Conservation (phyloP, 2,329 filamentous ascomycete species). For the Sporothrix protearum region DNA sequence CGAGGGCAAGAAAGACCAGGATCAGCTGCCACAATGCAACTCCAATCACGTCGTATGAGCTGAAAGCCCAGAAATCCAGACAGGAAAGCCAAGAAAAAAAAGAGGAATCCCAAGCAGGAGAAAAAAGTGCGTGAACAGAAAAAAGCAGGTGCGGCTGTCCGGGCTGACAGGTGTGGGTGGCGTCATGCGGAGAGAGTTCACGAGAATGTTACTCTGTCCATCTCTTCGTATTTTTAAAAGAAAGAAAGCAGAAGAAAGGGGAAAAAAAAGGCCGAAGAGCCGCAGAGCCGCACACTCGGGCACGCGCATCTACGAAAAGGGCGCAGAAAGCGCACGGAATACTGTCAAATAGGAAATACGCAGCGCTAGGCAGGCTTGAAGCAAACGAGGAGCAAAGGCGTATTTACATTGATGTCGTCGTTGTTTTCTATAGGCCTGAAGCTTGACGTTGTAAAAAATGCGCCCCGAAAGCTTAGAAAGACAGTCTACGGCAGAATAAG, state of each 20-base stretch:
- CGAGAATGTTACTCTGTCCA: too few relatives aligned
- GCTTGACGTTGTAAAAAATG: too few relatives aligned
- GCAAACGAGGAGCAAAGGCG: too few relatives aligned
- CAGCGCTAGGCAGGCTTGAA: neutral
- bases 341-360: neutral
- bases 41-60: too few relatives aligned
- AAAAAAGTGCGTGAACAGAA: neutral
- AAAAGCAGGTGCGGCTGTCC: neutral
- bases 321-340: neutral
- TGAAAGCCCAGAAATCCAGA: neutral
- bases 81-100: neutral
- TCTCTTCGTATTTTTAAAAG: too few relatives aligned
- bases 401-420: too few relatives aligned
- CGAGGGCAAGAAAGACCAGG: neutral
- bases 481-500: too few relatives aligned
- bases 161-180: slow-evolving; percentile 4
- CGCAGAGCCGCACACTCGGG: neutral
- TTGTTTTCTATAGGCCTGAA: too few relatives aligned
- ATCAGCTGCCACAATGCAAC: neutral
- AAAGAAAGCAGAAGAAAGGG: neutral
- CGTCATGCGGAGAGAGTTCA: neutral
- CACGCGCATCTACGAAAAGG: neutral
- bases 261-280: neutral
- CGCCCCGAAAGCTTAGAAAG: too few relatives aligned
- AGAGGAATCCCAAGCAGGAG: neutral